Conservation (phyloP, 2,329 filamentous ascomycete genomes). For the Myriosclerotinia scirpicola region DNA sequence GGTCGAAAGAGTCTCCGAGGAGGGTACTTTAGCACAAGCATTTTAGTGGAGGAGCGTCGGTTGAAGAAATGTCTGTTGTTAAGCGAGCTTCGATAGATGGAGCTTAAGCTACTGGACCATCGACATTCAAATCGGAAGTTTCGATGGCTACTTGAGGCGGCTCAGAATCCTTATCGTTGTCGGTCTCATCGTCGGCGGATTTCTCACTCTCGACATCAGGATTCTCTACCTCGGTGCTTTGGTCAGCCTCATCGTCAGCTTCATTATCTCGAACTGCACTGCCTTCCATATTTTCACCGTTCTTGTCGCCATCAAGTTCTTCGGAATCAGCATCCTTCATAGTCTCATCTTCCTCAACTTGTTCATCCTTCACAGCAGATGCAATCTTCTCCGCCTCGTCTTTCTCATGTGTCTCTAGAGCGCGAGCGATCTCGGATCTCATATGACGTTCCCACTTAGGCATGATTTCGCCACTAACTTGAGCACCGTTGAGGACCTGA, state of each 20-base stretch:
- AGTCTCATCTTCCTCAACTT: neutral
- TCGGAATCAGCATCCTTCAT: neutral
- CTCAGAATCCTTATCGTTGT: neutral
- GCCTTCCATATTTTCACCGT: neutral
- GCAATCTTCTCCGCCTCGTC: neutral
- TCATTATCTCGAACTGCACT: neutral
- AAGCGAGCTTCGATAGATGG: neutral
- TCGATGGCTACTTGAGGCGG: neutral
- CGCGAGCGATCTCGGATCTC: slow-evolving; percentile 17
- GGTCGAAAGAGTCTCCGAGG: neutral
- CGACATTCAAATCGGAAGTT: neutral
- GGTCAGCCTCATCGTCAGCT: neutral
- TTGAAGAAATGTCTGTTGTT: neutral
- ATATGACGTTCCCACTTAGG: slow-evolving; percentile 33
- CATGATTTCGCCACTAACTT: slow-evolving; percentile 34
- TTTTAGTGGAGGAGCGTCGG: neutral
- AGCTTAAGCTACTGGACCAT: neutral
- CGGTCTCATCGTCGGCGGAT: neutral
- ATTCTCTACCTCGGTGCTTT: neutral
- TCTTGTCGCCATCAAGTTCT: neutral
- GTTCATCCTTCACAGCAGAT: neutral
- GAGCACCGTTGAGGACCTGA: slow-evolving; percentile 36
- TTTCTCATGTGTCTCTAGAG: slow-evolving; percentile 14
- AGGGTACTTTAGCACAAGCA: neutral
- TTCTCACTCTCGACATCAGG: neutral